A percentile compares a stretch with the other conserved stretches of the same genome.
Conservation (phyloP, 805 yeast genomes). For the Wickerhamiella galacta region DNA sequence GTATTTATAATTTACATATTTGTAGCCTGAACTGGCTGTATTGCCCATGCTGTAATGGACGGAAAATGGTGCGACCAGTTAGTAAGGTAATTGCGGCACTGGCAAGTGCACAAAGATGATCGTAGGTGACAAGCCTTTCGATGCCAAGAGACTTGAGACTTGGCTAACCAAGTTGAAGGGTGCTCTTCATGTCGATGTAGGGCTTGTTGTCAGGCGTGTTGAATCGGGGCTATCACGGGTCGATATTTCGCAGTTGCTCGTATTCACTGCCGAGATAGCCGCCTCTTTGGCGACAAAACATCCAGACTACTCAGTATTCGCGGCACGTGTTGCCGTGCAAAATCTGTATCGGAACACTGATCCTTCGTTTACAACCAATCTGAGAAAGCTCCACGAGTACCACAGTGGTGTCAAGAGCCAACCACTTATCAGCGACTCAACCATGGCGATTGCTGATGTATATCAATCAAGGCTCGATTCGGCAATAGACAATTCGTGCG, state of each 20-base stretch:
- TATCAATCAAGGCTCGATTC: constrained; percentile 45
- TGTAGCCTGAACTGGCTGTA: too few species aligned
- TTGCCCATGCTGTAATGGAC: too few species aligned
- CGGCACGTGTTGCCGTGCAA: constrained; percentile 82
- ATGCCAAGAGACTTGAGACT: neutral
- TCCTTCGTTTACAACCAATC: constrained; percentile 32
- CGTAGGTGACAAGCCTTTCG: neutral
- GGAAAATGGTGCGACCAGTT: too few species aligned
- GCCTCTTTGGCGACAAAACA: constrained; percentile 91
- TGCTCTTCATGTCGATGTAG: constrained; percentile 56
- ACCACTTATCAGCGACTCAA: constrained; percentile 20
- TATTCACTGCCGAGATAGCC: constrained; percentile 73
- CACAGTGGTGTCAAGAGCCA: neutral
- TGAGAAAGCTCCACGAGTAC: neutral
- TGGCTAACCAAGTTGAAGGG: neutral
- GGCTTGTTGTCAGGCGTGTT: constrained; percentile 71
- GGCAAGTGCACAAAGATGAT: too few species aligned
- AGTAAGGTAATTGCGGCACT: too few species aligned
- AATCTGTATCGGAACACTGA: constrained; percentile 79
- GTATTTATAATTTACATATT: too few species aligned
- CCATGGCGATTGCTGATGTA: constrained; percentile 30
- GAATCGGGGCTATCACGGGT: constrained; percentile 86
- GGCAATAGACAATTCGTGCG: constrained; percentile 54
- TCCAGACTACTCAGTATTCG: constrained; percentile 72
- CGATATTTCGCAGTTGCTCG: constrained; percentile 33